These are phyloP conservation scores for Aspergillus cejpii DNA, from an alignment of 2,329 filamentous ascomycete genomes.

Conservation along the genomic window DNA sequence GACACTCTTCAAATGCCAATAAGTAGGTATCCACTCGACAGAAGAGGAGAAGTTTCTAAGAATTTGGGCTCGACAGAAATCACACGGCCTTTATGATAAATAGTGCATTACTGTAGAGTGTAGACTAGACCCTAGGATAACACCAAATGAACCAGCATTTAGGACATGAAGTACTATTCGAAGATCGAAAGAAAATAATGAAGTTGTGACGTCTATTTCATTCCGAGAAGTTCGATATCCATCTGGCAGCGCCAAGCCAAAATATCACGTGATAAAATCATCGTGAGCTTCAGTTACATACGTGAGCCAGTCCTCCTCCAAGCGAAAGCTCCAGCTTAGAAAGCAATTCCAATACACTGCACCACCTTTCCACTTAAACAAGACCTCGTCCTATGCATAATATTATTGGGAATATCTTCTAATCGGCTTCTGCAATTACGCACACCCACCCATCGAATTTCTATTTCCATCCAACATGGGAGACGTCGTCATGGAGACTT, in stretches of 20 bases:
- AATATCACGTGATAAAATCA: neutral
- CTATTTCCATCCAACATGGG: conserved; percentile 55
- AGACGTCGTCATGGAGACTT: conserved; percentile 78
- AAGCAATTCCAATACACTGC: neutral
- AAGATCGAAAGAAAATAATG: too few relatives aligned
- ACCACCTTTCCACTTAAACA: neutral
- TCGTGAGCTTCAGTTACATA: neutral
- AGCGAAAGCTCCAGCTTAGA: neutral
- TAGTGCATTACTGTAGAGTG: too few relatives aligned
- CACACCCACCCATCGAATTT: neutral
- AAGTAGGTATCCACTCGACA: too few relatives aligned
- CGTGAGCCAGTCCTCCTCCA: neutral
- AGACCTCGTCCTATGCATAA: neutral
- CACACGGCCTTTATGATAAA: too few relatives aligned
- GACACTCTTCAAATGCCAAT: too few relatives aligned
- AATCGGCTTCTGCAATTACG: neutral
- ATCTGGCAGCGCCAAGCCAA: neutral
- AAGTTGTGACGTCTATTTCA: neutral
- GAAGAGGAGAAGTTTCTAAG: too few relatives aligned
- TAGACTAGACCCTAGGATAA: too few relatives aligned
- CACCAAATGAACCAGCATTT: too few relatives aligned
- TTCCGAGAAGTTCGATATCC: neutral
- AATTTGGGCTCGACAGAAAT: too few relatives aligned
- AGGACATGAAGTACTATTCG: neutral
- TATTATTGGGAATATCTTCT: neutral